Percentiles rank a stretch among this genome's conserved stretches.
Evolutionary conservation across 2,329 filamentous ascomycete genomes (phyloP).

Genomic region (Penicillium palitans): DNA sequence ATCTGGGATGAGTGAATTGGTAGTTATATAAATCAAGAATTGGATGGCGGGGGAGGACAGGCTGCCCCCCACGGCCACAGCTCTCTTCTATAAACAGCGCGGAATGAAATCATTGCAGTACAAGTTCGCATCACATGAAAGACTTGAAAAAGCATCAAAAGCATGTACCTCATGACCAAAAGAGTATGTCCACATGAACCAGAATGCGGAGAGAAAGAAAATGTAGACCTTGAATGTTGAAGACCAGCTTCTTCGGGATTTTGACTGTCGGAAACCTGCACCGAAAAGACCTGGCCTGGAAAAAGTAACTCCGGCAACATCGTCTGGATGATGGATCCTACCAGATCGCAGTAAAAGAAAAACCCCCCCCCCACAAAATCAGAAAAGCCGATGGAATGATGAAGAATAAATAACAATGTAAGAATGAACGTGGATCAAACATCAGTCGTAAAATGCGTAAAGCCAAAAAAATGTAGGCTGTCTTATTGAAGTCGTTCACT

Average conservation of each 20-base stretch:
- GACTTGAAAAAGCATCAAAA: conserved; percentile 7
- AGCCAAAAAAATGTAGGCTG: conserved; percentile 16
- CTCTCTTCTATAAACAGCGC: conserved; percentile 15
- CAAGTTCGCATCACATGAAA: conserved; percentile 16
- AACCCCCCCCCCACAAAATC: neutral
- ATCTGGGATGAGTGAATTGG: conserved; percentile 35
- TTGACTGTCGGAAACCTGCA: conserved; percentile 24
- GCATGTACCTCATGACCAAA: conserved; percentile 15
- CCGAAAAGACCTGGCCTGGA: conserved; percentile 12
- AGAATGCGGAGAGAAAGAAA: conserved; percentile 11
- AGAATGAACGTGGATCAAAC: conserved; percentile 24
- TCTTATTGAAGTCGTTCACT: conserved; percentile 30
- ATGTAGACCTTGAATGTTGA: conserved; percentile 16
- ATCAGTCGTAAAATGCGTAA: conserved; percentile 37
- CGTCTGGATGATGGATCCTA: conserved; percentile 7
- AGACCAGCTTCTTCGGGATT: conserved; percentile 30
- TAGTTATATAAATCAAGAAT: conserved; percentile 7
- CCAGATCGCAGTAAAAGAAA: conserved; percentile 2
- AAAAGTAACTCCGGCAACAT: conserved; percentile 19
- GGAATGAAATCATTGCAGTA: conserved; percentile 13
- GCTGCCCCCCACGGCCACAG: neutral
- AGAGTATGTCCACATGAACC: conserved; percentile 6
- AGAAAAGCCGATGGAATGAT: neutral
- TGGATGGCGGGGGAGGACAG: neutral
- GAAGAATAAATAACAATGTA: conserved; percentile 12